A percentile compares a stretch with the other conserved stretches of the same genome.
Evolutionary conservation across 768 basidiomycete genomes (phyloP).

Genomic region (Agrocybe praecox): DNA sequence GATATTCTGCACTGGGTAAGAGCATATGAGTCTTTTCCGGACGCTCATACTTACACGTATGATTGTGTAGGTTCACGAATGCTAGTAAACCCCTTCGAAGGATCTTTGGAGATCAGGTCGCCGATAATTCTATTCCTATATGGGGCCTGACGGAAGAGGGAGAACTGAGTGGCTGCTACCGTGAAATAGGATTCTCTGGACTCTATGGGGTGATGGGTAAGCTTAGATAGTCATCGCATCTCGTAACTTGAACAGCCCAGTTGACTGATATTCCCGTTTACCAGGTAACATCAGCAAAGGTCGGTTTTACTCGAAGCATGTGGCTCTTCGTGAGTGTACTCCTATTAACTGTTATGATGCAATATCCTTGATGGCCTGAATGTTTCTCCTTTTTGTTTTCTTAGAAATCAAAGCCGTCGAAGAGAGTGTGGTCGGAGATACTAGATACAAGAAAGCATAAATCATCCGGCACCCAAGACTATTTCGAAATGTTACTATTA

Average conservation of each 20-base stretch:
- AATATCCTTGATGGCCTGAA: no score
- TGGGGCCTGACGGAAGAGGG: slow-evolving; percentile 72
- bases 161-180: slow-evolving; percentile 54
- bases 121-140: slow-evolving; percentile 49
- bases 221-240: no score
- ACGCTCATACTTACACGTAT: neutral
- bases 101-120: slow-evolving; percentile 51
- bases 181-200: slow-evolving; percentile 53
- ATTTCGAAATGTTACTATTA: no score
- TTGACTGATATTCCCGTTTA: neutral
- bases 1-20: slow-evolving; percentile 61
- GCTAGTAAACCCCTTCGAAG: slow-evolving; percentile 36
- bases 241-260: neutral
- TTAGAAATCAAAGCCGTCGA: slow-evolving; percentile 65
- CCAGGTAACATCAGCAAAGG: slow-evolving; percentile 50
- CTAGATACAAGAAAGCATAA: no score
- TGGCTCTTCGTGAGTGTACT: slow-evolving; percentile 62
- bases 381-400: no score
- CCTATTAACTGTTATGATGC: no score
- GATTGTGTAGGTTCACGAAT: slow-evolving; percentile 45
- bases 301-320: slow-evolving; percentile 62
- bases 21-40: neutral
- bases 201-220: slow-evolving; percentile 68
- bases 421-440: slow-evolving; percentile 23
- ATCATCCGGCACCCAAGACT: no score